phyloP scores from a whole-genome alignment of 2,329 filamentous ascomycete genomes.

The Verticillium longisporum region DNA sequence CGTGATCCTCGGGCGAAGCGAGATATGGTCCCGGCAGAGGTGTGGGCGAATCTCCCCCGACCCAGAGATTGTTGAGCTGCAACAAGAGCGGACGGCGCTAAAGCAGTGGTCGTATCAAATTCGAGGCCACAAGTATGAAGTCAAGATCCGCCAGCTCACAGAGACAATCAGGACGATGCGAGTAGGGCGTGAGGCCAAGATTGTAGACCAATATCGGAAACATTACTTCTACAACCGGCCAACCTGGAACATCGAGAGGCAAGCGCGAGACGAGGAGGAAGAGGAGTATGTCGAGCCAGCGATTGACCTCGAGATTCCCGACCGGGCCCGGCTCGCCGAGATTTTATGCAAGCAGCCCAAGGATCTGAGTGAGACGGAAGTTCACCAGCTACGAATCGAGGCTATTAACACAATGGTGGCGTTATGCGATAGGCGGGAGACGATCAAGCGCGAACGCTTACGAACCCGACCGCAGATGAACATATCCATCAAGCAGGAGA shows the following conservation, averaged over 20 bases:
- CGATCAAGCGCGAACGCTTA: conserved; percentile 5
- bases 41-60: conserved; percentile 17
- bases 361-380: conserved; percentile 8
- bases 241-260: conserved; percentile 20
- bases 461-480: neutral
- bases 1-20: conserved; percentile 16
- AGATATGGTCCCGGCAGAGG: conserved; percentile 22
- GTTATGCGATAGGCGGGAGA: conserved; percentile 16
- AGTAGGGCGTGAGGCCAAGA: conserved; percentile 8
- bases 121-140: conserved; percentile 13
- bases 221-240: conserved; percentile 20
- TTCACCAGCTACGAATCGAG: conserved; percentile 9
- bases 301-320: conserved; percentile 13
- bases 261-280: conserved; percentile 13
- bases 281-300: conserved; percentile 13
- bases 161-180: conserved; percentile 15
- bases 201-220: conserved; percentile 13
- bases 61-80: conserved; percentile 17
- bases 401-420: conserved; percentile 13
- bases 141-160: conserved; percentile 15
- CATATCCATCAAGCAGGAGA: conserved; percentile 2
- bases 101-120: conserved; percentile 18
- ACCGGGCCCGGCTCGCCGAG: conserved; percentile 10
- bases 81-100: conserved; percentile 13
- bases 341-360: conserved; percentile 12